Conservation (phyloP, 805 yeast species). For the Ogataea populi-albae region DNA sequence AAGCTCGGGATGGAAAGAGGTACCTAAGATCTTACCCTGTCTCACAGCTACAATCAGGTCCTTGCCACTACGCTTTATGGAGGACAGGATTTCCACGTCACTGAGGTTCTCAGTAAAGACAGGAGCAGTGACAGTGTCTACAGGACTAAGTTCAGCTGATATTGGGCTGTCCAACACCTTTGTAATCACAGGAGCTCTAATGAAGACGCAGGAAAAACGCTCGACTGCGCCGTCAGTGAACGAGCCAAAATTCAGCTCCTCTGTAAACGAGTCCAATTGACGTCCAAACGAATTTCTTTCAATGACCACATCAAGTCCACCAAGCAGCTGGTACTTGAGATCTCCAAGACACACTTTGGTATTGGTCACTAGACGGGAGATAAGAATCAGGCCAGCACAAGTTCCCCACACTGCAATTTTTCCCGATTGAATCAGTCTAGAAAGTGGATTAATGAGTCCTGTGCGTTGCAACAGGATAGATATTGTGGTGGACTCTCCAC, state of each 20-base stretch:
- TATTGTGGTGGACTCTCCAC: slow-evolving; percentile 69
- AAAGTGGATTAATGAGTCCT: slow-evolving; percentile 52
- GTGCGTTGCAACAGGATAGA: slow-evolving; percentile 68
- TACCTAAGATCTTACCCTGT: slow-evolving; percentile 65
- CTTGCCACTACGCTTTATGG: slow-evolving; percentile 30
- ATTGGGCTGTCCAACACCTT: slow-evolving; percentile 1
- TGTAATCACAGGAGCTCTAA: slow-evolving; percentile 70
- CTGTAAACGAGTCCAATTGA: slow-evolving; percentile 64
- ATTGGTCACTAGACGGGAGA: slow-evolving; percentile 52
- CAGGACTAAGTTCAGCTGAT: not conserved
- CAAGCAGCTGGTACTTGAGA: slow-evolving; percentile 44
- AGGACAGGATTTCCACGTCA: slow-evolving; percentile 42
- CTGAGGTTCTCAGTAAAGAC: slow-evolving; percentile 14
- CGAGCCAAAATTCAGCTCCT: slow-evolving; percentile 38
- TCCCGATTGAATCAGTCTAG: slow-evolving; percentile 45
- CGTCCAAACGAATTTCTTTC: slow-evolving; percentile 77
- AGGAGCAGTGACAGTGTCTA: slow-evolving; percentile 13
- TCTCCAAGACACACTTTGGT: slow-evolving; percentile 46
- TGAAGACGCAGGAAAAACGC: slow-evolving; percentile 53
- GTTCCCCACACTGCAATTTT: slow-evolving; percentile 76
- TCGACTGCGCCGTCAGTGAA: slow-evolving; percentile 7
- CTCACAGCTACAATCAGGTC: slow-evolving; percentile 65
- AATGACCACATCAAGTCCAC: slow-evolving; percentile 63
- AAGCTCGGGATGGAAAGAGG: slow-evolving; percentile 80
- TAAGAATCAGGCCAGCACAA: slow-evolving; percentile 76